Evolutionary conservation across 352 stramenopile species (phyloP).

Genomic region (Phytophthora nicotianae): DNA sequence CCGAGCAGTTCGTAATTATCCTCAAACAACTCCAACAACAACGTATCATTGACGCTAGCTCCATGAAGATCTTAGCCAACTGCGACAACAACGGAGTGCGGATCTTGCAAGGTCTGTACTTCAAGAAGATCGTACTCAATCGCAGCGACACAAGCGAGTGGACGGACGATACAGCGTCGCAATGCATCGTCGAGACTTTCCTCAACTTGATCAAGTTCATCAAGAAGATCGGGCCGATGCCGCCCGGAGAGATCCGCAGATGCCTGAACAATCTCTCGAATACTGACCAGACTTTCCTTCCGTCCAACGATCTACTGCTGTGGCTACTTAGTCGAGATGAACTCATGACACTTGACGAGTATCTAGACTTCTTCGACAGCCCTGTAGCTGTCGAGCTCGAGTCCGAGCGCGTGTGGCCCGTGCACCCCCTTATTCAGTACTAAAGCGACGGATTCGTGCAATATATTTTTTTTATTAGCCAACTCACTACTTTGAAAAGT

Average conservation of each 20-base stretch:
- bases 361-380: slow-evolving; percentile 45
- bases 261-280: slow-evolving; percentile 61
- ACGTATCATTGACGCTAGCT: slow-evolving; percentile 42
- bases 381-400: slow-evolving; percentile 62
- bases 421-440: slow-evolving; percentile 73
- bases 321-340: slow-evolving; percentile 63
- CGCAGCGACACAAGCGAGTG: slow-evolving; percentile 41
- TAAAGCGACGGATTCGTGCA: slow-evolving; percentile 19
- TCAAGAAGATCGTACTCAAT: slow-evolving; percentile 60
- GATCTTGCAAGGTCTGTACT: slow-evolving; percentile 67
- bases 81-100: slow-evolving; percentile 59
- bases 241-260: slow-evolving; percentile 59
- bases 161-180: slow-evolving; percentile 49
- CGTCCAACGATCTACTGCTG: slow-evolving; percentile 57
- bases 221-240: slow-evolving; percentile 61
- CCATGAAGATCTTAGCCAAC: slow-evolving; percentile 63
- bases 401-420: slow-evolving; percentile 76
- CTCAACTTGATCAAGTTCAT: slow-evolving; percentile 65
- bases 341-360: slow-evolving; percentile 70
- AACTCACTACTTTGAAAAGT: background rate
- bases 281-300: slow-evolving; percentile 67
- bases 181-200: slow-evolving; percentile 54
- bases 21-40: slow-evolving; percentile 45
- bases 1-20: slow-evolving; percentile 60
- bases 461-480: background rate